Conservation (phyloP, 2,329 filamentous ascomycete genomes). For the Sporothrix pseudoabietina region DNA sequence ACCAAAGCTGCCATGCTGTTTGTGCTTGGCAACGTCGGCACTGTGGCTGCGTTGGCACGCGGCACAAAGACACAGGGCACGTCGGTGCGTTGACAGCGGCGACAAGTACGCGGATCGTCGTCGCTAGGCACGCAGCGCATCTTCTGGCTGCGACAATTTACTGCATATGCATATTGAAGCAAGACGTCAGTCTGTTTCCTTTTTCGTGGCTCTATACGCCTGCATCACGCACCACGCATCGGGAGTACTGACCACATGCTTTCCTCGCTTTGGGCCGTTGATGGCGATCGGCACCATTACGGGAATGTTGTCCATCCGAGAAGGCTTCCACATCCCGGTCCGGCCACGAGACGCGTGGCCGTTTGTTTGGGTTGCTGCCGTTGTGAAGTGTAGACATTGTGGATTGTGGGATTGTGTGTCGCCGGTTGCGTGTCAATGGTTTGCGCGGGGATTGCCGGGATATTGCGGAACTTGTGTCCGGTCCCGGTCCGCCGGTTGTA, state of each 20-base stretch:
- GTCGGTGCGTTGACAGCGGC: constrained; percentile 29
- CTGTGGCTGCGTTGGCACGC: constrained; percentile 30
- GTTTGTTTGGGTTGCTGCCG: background rate
- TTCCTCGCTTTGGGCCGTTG: constrained; percentile 29
- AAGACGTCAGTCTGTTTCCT: no score
- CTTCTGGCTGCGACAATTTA: constrained; percentile 34
- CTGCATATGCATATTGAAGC: background rate
- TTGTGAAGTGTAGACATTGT: background rate
- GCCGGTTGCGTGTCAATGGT: background rate
- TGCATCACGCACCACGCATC: background rate
- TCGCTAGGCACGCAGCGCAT: constrained; percentile 32
- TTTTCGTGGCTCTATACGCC: no score
- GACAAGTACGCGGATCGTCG: constrained; percentile 25
- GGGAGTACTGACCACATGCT: constrained; percentile 29
- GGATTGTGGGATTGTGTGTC: no score
- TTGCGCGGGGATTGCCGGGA: background rate
- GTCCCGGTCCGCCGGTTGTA: background rate
- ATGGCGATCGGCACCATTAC: background rate
- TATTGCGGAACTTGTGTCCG: background rate
- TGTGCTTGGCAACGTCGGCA: constrained; percentile 12
- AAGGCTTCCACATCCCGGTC: background rate
- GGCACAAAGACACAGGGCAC: constrained; percentile 34
- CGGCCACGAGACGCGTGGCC: background rate
- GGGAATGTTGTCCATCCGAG: background rate
- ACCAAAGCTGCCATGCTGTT: background rate